phyloP scores from a whole-genome alignment of 495 filamentous ascomycete species.

The Glarea lozoyensis region DNA sequence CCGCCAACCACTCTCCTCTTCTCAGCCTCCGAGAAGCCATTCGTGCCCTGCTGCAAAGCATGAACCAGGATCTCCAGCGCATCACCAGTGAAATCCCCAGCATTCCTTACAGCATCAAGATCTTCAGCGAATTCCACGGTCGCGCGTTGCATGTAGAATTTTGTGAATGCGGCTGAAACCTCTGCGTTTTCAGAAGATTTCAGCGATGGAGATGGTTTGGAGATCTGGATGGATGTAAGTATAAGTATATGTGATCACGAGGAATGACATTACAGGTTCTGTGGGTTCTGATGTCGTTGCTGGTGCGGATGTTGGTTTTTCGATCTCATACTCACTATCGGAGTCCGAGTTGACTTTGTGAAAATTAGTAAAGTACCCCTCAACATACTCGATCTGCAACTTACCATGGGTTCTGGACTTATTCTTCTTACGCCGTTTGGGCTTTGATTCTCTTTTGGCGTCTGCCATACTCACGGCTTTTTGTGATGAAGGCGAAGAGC shows the following conservation, averaged over 20 bases:
- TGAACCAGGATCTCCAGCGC: slow-evolving; percentile 52
- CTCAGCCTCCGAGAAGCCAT: slow-evolving; percentile 29
- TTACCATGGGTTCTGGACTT: slow-evolving; percentile 22
- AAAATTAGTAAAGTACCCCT: background rate
- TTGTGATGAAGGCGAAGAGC: background rate
- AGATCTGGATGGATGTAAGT: background rate
- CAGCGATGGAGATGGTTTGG: background rate
- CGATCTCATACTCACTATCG: slow-evolving; percentile 12
- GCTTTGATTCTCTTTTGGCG: slow-evolving; percentile 5
- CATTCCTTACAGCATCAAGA: slow-evolving; percentile 53
- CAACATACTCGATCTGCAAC: background rate
- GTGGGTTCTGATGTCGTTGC: background rate
- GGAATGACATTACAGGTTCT: background rate
- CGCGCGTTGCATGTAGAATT: slow-evolving; percentile 54
- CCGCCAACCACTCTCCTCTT: slow-evolving; percentile 18
- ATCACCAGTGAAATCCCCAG: slow-evolving; percentile 57
- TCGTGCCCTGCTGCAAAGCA: slow-evolving; percentile 55
- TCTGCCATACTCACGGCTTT: slow-evolving; percentile 10
- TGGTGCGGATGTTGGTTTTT: background rate
- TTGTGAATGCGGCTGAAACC: slow-evolving; percentile 40
- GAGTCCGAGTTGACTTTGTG: slow-evolving; percentile 14
- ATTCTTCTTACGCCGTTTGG: slow-evolving; percentile 19
- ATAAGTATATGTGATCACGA: background rate
- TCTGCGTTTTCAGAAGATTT: slow-evolving; percentile 22
- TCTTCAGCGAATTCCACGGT: slow-evolving; percentile 65